Conservation (phyloP, 2,329 filamentous ascomycete genomes). For the Trichoderma koningiopsis region DNA sequence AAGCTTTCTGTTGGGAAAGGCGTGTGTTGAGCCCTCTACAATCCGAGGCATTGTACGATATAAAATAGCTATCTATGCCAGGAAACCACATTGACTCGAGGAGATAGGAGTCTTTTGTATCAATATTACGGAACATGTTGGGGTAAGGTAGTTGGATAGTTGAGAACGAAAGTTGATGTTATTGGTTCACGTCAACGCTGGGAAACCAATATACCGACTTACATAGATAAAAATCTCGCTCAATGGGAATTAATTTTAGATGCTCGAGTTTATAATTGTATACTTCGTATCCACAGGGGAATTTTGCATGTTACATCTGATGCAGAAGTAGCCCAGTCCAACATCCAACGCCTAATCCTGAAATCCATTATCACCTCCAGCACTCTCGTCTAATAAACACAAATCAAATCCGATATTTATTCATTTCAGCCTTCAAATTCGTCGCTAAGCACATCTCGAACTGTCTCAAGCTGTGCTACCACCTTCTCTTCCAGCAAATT, state of each 20-base stretch:
- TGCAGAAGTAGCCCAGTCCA: constrained; percentile 23
- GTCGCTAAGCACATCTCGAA: constrained; percentile 58
- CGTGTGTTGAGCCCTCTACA: not conserved
- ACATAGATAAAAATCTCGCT: constrained; percentile 18
- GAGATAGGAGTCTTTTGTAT: constrained; percentile 16
- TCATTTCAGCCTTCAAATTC: constrained; percentile 45
- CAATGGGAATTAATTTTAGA: constrained; percentile 24
- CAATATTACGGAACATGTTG: constrained; percentile 13
- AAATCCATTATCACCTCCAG: constrained; percentile 22
- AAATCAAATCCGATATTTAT: constrained; percentile 26
- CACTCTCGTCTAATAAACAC: constrained; percentile 25
- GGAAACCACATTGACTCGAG: not conserved
- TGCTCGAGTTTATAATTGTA: constrained; percentile 15
- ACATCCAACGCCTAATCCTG: constrained; percentile 25
- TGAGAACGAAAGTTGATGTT: not conserved
- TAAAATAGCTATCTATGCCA: not conserved
- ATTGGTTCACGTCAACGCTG: not conserved
- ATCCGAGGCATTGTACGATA: constrained; percentile 10
- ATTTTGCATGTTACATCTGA: constrained; percentile 14
- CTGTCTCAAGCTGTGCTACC: constrained; percentile 65
- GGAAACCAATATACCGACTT: not conserved
- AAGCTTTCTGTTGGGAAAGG: not conserved
- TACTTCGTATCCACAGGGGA: constrained; percentile 8
- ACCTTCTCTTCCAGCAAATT: constrained; percentile 77
- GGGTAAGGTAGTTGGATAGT: not conserved